Conservation (phyloP, 495 filamentous ascomycete genomes). For the Trichoderma asperelloides region DNA sequence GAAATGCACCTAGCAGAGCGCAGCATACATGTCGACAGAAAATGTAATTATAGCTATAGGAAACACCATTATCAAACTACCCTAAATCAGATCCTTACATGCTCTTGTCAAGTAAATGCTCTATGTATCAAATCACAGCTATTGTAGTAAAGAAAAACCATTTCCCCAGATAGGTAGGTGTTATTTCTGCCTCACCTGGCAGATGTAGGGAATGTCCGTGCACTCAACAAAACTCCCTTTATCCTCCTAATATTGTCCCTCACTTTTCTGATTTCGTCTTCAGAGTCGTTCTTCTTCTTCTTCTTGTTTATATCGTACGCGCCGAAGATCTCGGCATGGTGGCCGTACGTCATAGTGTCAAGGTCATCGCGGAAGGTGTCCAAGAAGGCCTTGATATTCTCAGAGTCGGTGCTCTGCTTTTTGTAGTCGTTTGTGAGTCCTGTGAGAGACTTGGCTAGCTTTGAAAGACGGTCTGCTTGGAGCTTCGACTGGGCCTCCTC, state of each 20-base stretch:
- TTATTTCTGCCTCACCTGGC: neutral
- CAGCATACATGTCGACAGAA: too few species aligned
- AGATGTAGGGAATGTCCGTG: constrained; percentile 49
- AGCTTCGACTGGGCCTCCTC: constrained; percentile 31
- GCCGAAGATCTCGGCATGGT: constrained; percentile 19
- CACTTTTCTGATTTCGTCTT: constrained; percentile 70
- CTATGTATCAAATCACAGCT: neutral
- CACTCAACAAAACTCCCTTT: constrained; percentile 86
- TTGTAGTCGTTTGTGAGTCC: constrained; percentile 41
- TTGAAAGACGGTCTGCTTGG: constrained; percentile 24
- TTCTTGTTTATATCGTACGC: constrained; percentile 31
- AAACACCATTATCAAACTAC: too few species aligned
- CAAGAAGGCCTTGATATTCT: constrained; percentile 32
- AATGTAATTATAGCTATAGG: too few species aligned
- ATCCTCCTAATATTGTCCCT: constrained; percentile 81
- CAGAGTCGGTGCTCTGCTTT: constrained; percentile 26
- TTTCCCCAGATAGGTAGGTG: neutral
- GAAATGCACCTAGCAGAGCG: too few species aligned
- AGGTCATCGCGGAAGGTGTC: constrained; percentile 40
- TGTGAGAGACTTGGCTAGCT: constrained; percentile 38
- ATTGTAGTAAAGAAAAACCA: too few species aligned
- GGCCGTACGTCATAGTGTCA: constrained; percentile 32
- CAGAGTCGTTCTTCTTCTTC: constrained; percentile 38
- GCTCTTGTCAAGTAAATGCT: too few species aligned
- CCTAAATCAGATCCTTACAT: too few species aligned